A percentile compares a stretch with the other conserved stretches of the same genome.
phyloP scores from a whole-genome alignment of 352 stramenopile genomes.

The Poterioochromonas sp. region DNA sequence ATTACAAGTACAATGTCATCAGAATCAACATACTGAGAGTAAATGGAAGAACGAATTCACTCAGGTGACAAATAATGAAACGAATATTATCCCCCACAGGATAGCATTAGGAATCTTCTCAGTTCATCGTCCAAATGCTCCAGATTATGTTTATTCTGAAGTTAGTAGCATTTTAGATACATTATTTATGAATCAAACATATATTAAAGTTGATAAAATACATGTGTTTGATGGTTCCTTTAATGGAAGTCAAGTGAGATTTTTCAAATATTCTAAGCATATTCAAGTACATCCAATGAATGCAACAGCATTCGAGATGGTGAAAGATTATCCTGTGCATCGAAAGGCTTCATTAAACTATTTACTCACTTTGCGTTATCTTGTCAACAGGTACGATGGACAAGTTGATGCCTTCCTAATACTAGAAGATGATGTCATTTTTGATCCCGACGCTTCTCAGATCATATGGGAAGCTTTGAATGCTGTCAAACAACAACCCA shows the following conservation, averaged over 20 bases:
- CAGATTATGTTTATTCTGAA: slow-evolving; percentile 8
- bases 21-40: too few relatives aligned
- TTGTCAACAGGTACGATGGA: not conserved
- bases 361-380: not conserved
- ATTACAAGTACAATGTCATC: too few relatives aligned
- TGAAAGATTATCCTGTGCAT: not conserved
- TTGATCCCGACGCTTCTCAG: not conserved
- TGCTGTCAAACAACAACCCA: not conserved
- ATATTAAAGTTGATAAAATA: slow-evolving; percentile 8
- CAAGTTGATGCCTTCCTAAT: not conserved
- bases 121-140: not conserved
- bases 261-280: not conserved
- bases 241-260: not conserved
- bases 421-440: slow-evolving; percentile 11
- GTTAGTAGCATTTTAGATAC: slow-evolving; percentile 5
- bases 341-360: slow-evolving; percentile 17
- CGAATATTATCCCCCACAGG: too few relatives aligned
- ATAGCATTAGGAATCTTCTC: slow-evolving; percentile 1
- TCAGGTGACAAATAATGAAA: too few relatives aligned
- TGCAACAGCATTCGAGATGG: not conserved
- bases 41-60: too few relatives aligned
- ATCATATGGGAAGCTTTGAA: not conserved
- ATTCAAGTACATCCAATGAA: slow-evolving; percentile 3
- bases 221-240: slow-evolving; percentile 14
- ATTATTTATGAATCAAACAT: not conserved